Evolutionary conservation across 2,329 filamentous ascomycete species (phyloP).

Genomic region (Fusarium ramigenum): DNA sequence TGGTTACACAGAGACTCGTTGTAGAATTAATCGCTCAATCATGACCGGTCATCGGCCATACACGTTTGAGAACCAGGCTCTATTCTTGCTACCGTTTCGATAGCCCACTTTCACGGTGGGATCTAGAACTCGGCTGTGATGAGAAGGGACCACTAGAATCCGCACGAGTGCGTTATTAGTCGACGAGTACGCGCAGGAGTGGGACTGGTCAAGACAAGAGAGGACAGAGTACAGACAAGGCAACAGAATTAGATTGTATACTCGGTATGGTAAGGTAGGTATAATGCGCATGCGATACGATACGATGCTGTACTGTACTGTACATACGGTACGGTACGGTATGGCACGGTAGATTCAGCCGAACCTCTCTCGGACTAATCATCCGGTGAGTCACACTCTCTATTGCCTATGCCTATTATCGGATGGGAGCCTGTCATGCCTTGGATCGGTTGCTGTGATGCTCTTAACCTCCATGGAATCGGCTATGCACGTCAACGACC

Average conservation of each 20-base stretch:
- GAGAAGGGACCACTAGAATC: constrained; percentile 30
- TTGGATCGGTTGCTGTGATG: background rate
- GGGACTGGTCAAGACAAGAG: background rate
- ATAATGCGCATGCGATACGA: background rate
- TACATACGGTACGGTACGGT: background rate
- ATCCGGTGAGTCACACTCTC: constrained; percentile 28
- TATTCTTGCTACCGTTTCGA: constrained; percentile 12
- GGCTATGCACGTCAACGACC: background rate
- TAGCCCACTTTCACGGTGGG: constrained; percentile 20
- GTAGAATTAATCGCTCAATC: constrained; percentile 35
- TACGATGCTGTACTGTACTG: background rate
- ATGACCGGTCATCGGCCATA: constrained; percentile 22
- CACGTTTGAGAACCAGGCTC: constrained; percentile 6
- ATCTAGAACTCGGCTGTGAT: constrained; percentile 37
- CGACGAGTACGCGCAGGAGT: constrained; percentile 27
- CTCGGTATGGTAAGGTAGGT: background rate
- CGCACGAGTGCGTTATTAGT: constrained; percentile 29
- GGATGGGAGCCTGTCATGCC: background rate
- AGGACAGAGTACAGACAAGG: background rate
- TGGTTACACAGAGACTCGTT: constrained; percentile 8
- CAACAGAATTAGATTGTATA: constrained; percentile 12
- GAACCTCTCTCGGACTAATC: constrained; percentile 10
- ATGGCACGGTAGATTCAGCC: constrained; percentile 4
- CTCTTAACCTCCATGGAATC: background rate
- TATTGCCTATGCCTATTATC: constrained; percentile 6